These are phyloP conservation scores for Bryoerythrophyllum caledonicum DNA, from an alignment of 225 moss, liverwort and hornwort genomes.

Conservation along the genomic window DNA sequence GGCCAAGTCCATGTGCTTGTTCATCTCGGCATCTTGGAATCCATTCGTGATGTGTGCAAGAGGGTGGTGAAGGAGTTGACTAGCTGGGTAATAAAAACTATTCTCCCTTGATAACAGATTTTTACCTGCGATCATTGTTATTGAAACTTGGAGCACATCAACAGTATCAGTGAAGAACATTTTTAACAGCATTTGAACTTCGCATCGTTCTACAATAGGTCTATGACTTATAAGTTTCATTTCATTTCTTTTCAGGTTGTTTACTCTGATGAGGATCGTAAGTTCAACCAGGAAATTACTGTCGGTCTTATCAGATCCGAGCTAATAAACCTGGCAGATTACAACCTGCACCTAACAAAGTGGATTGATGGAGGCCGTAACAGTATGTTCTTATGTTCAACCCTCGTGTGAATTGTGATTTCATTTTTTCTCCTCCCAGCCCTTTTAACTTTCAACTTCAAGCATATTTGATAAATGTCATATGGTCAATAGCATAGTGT, in stretches of 20 bases:
- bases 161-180: neutral
- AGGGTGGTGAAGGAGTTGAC: constrained; percentile 93
- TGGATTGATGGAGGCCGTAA: constrained; percentile 96
- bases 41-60: constrained; percentile 94
- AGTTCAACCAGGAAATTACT: constrained; percentile 83
- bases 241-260: constrained; percentile 63
- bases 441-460: neutral
- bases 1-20: constrained; percentile 74
- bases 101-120: neutral
- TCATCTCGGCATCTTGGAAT: constrained; percentile 77
- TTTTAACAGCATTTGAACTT: neutral
- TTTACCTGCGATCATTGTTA: neutral
- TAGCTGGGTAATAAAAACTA: constrained; percentile 72
- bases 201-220: neutral
- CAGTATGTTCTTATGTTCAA: constrained; percentile 44
- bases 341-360: constrained; percentile 84
- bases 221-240: neutral
- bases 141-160: neutral
- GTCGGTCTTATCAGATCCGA: constrained; percentile 89
- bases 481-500: neutral
- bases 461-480: neutral
- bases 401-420: neutral
- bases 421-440: neutral
- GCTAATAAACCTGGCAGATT: constrained; percentile 83
- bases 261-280: constrained; percentile 89